These are phyloP conservation scores for Limonium bicolor DNA, from an alignment of 148 eudicot genomes.

Conservation along the genomic window DNA sequence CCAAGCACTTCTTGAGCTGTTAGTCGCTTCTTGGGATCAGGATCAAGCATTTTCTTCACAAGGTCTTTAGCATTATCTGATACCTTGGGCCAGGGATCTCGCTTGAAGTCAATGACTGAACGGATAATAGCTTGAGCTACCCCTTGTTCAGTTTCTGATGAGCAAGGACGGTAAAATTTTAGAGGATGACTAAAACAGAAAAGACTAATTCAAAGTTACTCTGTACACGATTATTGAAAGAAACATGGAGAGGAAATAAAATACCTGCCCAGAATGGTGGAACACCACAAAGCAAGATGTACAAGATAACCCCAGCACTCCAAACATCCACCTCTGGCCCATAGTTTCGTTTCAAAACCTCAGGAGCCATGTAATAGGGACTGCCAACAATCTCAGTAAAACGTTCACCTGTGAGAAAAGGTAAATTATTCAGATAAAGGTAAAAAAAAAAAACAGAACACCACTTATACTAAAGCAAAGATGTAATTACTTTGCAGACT, in stretches of 20 bases:
- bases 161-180: too few species aligned
- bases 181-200: neutral
- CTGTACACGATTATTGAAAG: too few species aligned
- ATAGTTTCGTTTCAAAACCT: constrained; percentile 41
- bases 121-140: constrained; percentile 81
- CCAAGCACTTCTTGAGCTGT: constrained; percentile 70
- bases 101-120: constrained; percentile 56
- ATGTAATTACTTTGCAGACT: too few species aligned
- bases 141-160: constrained; percentile 75
- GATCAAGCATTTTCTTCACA: constrained; percentile 65
- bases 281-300: constrained; percentile 45
- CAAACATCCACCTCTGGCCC: constrained; percentile 46
- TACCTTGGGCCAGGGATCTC: constrained; percentile 82
- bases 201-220: neutral
- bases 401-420: constrained; percentile 20
- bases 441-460: neutral
- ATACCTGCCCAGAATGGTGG: constrained; percentile 60
- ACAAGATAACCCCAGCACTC: constrained; percentile 54
- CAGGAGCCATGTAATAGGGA: constrained; percentile 57
- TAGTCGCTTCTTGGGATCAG: constrained; percentile 56
- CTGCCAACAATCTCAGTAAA: constrained; percentile 46
- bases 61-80: constrained; percentile 69
- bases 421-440: neutral
- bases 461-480: too few species aligned
- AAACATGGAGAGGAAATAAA: neutral